Evolutionary conservation across 2,329 filamentous ascomycete species (phyloP).

Genomic region (Diaporthe velutina): DNA sequence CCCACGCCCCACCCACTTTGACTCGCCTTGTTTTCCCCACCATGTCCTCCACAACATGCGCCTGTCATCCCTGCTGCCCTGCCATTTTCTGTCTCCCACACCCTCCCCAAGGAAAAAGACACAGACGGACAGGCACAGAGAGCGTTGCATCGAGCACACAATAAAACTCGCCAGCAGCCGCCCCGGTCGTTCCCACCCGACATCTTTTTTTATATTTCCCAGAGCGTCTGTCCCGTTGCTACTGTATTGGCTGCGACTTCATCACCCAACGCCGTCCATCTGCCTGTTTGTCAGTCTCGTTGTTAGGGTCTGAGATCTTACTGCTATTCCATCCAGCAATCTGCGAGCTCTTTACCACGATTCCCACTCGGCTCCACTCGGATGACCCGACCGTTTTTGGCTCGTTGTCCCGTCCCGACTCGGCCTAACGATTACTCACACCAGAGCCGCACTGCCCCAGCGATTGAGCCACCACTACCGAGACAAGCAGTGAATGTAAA

Average conservation of each 20-base stretch:
- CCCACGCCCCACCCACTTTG: conserved; percentile 16
- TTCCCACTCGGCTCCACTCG: conserved; percentile 37
- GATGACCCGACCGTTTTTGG: conserved; percentile 27
- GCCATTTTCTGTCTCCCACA: neutral
- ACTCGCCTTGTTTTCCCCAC: conserved; percentile 26
- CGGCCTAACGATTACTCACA: conserved; percentile 32
- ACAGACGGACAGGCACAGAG: conserved; percentile 12
- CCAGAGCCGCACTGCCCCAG: conserved; percentile 17
- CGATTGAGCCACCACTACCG: conserved; percentile 10
- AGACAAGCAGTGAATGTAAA: conserved; percentile 27
- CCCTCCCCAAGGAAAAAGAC: conserved; percentile 9
- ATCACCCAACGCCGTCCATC: neutral
- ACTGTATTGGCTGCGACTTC: neutral
- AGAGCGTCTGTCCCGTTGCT: neutral
- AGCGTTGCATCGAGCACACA: conserved; percentile 33
- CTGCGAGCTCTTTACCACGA: conserved; percentile 39
- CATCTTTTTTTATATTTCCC: conserved; percentile 8
- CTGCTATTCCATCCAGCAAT: conserved; percentile 13
- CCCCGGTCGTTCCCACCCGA: conserved; percentile 30
- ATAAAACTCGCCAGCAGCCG: conserved; percentile 38
- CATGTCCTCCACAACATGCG: conserved; percentile 13
- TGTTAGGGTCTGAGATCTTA: neutral
- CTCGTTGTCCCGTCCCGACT: conserved; percentile 36
- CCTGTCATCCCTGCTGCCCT: conserved; percentile 13
- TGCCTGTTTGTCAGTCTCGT: neutral